Evolutionary conservation across 345 rosid species (phyloP).

Genomic region (Populus pruinosa): DNA sequence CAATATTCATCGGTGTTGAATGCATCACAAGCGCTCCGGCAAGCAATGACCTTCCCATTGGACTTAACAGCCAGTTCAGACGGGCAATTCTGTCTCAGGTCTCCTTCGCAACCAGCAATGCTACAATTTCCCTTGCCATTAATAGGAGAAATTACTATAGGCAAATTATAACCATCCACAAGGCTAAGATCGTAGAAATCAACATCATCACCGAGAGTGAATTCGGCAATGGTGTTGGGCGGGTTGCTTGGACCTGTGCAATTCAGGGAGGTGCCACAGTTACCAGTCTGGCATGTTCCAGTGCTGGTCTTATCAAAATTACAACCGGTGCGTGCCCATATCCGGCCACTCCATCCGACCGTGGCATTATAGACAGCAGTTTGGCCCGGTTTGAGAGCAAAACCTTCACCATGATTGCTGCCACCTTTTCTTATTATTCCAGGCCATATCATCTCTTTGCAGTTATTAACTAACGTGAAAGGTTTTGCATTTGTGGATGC

Average conservation of each 20-base stretch:
- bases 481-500: conserved; percentile 26
- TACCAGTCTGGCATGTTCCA: conserved; percentile 73
- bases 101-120: conserved; percentile 58
- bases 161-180: conserved; percentile 63
- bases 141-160: conserved; percentile 37
- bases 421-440: conserved; percentile 50
- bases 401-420: conserved; percentile 51
- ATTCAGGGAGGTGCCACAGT: conserved; percentile 58
- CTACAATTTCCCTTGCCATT: conserved; percentile 52
- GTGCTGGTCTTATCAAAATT: conserved; percentile 53
- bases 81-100: conserved; percentile 45
- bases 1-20: conserved; percentile 56
- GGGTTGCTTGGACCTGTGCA: conserved; percentile 55
- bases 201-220: conserved; percentile 34
- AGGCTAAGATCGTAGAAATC: conserved; percentile 66
- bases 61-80: conserved; percentile 36
- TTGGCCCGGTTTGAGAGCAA: conserved; percentile 54
- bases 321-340: conserved; percentile 89
- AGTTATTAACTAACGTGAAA: conserved; percentile 61
- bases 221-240: conserved; percentile 62
- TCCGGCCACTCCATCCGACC: conserved; percentile 74
- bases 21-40: conserved; percentile 52
- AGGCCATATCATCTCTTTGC: conserved; percentile 74
- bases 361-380: conserved; percentile 56
- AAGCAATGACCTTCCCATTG: conserved; percentile 43